Conservation (phyloP, 2,329 filamentous ascomycete genomes). For the Zalaria obscura region DNA sequence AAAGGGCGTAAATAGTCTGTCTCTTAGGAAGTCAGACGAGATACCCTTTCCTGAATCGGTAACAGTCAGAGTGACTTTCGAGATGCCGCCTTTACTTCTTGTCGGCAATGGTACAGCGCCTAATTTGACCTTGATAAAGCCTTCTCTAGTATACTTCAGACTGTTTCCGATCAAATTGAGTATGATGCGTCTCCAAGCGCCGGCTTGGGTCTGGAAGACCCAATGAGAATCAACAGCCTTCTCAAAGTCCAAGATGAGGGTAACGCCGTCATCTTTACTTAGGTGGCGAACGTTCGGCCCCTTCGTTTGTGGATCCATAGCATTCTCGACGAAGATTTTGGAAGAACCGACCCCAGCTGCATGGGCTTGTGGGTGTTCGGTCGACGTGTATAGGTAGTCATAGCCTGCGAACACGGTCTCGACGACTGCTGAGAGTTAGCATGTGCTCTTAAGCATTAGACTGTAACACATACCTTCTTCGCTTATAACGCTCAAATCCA, state of each 20-base stretch:
- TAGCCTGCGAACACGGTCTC: constrained; percentile 23
- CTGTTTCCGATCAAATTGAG: constrained; percentile 26
- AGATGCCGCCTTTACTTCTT: constrained; percentile 1
- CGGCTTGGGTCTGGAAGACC: constrained; percentile 1
- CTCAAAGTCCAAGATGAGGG: constrained; percentile 2
- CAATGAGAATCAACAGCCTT: not conserved
- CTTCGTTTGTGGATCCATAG: constrained; percentile 5
- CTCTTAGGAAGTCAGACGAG: constrained; percentile 37
- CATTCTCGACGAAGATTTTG: constrained; percentile 10
- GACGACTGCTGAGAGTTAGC: not conserved
- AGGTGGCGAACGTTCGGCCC: not conserved
- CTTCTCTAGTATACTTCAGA: constrained; percentile 28
- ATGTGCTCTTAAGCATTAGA: not conserved
- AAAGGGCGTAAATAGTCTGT: constrained; percentile 17
- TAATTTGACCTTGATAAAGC: constrained; percentile 19
- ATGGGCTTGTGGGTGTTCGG: constrained; percentile 12
- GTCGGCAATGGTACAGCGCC: not conserved
- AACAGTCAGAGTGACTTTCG: constrained; percentile 19
- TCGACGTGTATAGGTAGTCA: constrained; percentile 9
- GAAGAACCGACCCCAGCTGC: constrained; percentile 30
- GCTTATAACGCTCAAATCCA: constrained; percentile 4
- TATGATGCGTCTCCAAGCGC: constrained; percentile 1
- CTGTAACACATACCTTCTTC: constrained; percentile 1
- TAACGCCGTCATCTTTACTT: constrained; percentile 1
- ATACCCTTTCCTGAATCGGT: constrained; percentile 55